A percentile compares a stretch with the other conserved stretches of the same genome.
These are phyloP conservation scores for Aspergillus glaucus DNA, from an alignment of 2,329 filamentous ascomycete species.

Conservation along the genomic window DNA sequence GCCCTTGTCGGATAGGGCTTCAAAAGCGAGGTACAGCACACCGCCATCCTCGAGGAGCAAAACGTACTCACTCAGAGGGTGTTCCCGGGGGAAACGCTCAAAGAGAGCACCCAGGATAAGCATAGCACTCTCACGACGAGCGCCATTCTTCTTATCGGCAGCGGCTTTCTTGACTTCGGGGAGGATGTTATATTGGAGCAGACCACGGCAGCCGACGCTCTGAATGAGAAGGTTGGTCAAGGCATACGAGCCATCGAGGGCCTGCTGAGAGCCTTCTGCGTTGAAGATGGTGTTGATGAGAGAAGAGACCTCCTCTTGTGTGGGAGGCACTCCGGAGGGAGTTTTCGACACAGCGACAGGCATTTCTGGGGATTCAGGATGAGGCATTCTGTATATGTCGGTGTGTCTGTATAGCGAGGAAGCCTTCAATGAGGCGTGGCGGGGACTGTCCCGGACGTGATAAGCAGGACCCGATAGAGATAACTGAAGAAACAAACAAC, in stretches of 20 bases:
- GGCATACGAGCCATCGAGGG: conserved; percentile 62
- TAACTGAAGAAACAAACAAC: not conserved
- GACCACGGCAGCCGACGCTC: conserved; percentile 58
- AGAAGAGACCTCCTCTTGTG: conserved; percentile 59
- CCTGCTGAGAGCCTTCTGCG: conserved; percentile 61
- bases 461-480: not conserved
- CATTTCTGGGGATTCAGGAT: conserved; percentile 37
- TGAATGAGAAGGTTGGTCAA: conserved; percentile 59
- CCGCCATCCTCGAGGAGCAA: conserved; percentile 77
- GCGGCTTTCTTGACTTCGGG: conserved; percentile 69
- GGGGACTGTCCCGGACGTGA: not conserved
- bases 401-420: too few relatives aligned
- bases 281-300: conserved; percentile 63
- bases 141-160: conserved; percentile 85
- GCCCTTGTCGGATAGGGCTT: conserved; percentile 84
- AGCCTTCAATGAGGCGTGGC: not conserved
- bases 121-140: conserved; percentile 83
- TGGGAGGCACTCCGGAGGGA: conserved; percentile 47
- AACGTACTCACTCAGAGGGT: conserved; percentile 71
- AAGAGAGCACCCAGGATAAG: conserved; percentile 91
- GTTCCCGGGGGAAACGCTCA: conserved; percentile 74
- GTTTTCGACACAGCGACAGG: conserved; percentile 45
- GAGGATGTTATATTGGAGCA: conserved; percentile 57
- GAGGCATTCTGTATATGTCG: conserved; percentile 39
- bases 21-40: conserved; percentile 66